Evolutionary conservation across 768 basidiomycete species (phyloP).

Genomic region (Psilocybe subaeruginosa): DNA sequence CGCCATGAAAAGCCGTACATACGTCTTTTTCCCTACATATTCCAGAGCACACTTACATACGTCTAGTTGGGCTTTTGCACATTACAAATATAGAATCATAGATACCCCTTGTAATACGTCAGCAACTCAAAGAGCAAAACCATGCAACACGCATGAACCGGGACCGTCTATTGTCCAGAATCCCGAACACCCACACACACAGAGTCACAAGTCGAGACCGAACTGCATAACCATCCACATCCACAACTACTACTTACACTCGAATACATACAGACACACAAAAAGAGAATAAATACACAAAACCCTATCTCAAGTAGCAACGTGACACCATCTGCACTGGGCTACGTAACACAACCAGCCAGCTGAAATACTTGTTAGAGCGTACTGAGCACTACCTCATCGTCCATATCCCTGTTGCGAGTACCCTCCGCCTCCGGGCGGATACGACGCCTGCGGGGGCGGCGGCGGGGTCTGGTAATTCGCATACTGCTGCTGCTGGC

Average conservation of each 20-base stretch:
- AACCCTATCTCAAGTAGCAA: not conserved
- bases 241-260: no score
- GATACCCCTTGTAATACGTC: not conserved
- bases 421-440: conserved; percentile 21
- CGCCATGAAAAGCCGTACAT: not conserved
- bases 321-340: not conserved
- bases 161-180: no score
- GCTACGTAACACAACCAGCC: no score
- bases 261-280: not conserved
- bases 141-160: no score
- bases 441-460: conserved; percentile 13
- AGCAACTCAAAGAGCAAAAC: no score
- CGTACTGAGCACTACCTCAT: not conserved
- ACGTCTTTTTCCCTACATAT: not conserved
- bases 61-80: not conserved
- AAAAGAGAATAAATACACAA: not conserved
- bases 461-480: conserved; percentile 24
- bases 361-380: no score
- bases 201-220: no score
- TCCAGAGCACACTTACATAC: not conserved
- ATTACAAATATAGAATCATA: conserved; percentile 1
- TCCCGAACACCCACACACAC: no score
- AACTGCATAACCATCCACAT: no score
- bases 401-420: conserved; percentile 27
- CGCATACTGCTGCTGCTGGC: conserved; percentile 22